A percentile compares a stretch with the other conserved stretches of the same genome.
Evolutionary conservation across 768 basidiomycete species (phyloP).

Genomic region (Neoboletus brunneissimus): DNA sequence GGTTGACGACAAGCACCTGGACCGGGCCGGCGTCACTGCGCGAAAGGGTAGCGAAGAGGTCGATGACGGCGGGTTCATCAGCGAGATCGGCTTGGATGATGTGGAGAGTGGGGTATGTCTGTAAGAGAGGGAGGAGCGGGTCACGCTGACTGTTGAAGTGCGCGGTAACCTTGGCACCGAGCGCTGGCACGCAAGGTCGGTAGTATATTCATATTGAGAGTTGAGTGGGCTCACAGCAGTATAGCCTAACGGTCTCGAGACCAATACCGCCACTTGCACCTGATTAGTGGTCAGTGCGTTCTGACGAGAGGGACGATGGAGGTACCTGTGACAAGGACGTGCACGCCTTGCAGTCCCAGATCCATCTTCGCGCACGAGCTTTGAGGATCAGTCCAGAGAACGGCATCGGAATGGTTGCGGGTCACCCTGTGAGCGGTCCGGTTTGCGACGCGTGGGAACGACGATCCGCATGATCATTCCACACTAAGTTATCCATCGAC

Average conservation of each 20-base stretch:
- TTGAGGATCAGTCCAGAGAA: neutral
- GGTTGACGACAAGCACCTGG: constrained; percentile 60
- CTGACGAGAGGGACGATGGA: neutral
- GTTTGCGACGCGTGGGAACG: neutral
- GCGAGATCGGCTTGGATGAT: constrained; percentile 53
- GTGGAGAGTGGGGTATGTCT: constrained; percentile 33
- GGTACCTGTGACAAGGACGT: constrained; percentile 64
- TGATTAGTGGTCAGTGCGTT: constrained; percentile 27
- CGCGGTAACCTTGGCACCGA: neutral
- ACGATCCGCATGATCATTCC: neutral
- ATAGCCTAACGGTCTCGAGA: constrained; percentile 54
- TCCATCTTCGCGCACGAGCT: constrained; percentile 37
- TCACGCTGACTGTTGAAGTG: constrained; percentile 31
- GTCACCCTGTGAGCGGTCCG: neutral
- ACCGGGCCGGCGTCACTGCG: constrained; percentile 38
- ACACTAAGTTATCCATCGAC: no score
- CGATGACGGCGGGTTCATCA: constrained; percentile 47
- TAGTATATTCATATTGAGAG: neutral
- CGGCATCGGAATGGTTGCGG: neutral
- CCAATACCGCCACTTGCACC: constrained; percentile 80
- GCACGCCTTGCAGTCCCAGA: constrained; percentile 54
- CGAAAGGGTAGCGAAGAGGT: constrained; percentile 43
- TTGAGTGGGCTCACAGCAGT: constrained; percentile 45
- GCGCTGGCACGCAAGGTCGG: neutral
- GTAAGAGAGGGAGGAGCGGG: constrained; percentile 41